Conservation (phyloP, 2,329 filamentous ascomycete genomes). For the Penicillium sp. region DNA sequence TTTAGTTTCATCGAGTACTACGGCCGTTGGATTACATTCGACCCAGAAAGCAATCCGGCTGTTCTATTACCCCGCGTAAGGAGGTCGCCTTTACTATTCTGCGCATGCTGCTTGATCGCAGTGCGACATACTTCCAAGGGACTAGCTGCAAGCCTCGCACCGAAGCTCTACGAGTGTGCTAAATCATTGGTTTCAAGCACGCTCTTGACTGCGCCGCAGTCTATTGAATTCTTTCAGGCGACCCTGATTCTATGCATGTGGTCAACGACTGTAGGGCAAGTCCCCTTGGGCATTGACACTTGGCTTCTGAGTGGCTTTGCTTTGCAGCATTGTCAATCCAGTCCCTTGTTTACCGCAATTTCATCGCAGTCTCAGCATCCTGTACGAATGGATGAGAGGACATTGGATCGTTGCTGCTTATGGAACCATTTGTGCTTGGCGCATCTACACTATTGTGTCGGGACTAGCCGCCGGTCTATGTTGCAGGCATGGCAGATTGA, state of each 20-base stretch:
- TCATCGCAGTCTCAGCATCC: slow-evolving; percentile 8
- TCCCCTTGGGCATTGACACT: slow-evolving; percentile 46
- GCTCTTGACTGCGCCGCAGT: slow-evolving; percentile 40
- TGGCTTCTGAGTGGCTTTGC: slow-evolving; percentile 48
- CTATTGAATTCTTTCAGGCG: slow-evolving; percentile 46
- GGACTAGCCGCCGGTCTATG: slow-evolving; percentile 41
- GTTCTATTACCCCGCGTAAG: slow-evolving; percentile 33
- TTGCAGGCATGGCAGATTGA: slow-evolving; percentile 40
- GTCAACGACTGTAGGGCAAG: slow-evolving; percentile 48
- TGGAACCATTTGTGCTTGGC: slow-evolving; percentile 48
- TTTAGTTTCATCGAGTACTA: slow-evolving; percentile 43
- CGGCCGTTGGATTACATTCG: slow-evolving; percentile 44
- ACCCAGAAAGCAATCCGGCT: slow-evolving; percentile 24
- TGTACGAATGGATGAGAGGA: slow-evolving; percentile 14
- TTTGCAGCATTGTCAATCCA: slow-evolving; percentile 43
- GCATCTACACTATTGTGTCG: slow-evolving; percentile 49
- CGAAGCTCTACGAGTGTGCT: slow-evolving; percentile 39
- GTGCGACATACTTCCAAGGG: slow-evolving; percentile 43
- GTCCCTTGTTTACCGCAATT: slow-evolving; percentile 32
- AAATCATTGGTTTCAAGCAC: slow-evolving; percentile 22
- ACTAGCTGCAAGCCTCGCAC: slow-evolving; percentile 37
- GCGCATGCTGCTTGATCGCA: slow-evolving; percentile 43
- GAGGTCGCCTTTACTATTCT: slow-evolving; percentile 40
- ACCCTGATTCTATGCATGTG: slow-evolving; percentile 45
- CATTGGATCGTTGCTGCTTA: slow-evolving; percentile 36